Evolutionary conservation across 2,329 filamentous ascomycete species (phyloP).

Genomic region (Diaporthe vaccinii): DNA sequence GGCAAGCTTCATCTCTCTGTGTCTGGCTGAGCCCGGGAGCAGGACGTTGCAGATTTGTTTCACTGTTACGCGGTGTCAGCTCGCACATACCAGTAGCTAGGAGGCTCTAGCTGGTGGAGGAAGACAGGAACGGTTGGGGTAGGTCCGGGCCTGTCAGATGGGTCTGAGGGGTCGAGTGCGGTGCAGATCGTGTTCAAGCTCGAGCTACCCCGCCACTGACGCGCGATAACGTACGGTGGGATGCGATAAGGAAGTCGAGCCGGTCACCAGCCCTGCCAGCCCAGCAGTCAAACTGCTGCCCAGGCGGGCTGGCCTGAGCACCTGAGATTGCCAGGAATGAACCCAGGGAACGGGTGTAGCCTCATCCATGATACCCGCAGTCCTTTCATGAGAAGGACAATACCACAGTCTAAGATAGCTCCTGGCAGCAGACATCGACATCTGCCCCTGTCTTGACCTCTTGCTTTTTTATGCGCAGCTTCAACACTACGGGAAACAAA

Average conservation of each 20-base stretch:
- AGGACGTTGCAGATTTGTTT: constrained; percentile 28
- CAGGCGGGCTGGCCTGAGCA: neutral
- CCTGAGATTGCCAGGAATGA: neutral
- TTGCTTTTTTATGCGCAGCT: neutral
- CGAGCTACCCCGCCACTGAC: constrained; percentile 28
- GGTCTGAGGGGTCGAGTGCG: constrained; percentile 18
- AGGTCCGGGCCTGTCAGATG: constrained; percentile 5
- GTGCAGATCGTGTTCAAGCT: constrained; percentile 28
- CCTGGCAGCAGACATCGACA: neutral
- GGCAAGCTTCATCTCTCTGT: neutral
- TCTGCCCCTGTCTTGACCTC: neutral
- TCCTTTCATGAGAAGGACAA: neutral
- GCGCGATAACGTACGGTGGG: neutral
- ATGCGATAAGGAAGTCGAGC: neutral
- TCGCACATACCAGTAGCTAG: neutral
- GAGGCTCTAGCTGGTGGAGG: constrained; percentile 8
- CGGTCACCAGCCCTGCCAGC: neutral
- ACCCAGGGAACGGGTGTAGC: neutral
- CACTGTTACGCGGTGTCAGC: constrained; percentile 2
- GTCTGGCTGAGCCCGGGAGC: neutral
- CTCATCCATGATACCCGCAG: constrained; percentile 10
- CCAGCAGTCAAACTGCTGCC: neutral
- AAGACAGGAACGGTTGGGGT: constrained; percentile 20
- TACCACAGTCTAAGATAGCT: neutral
- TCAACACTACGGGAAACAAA: neutral